Percentiles rank a stretch among this genome's conserved stretches.
Conservation (phyloP, 345 rosid genomes). For the Laguncularia racemosa region DNA sequence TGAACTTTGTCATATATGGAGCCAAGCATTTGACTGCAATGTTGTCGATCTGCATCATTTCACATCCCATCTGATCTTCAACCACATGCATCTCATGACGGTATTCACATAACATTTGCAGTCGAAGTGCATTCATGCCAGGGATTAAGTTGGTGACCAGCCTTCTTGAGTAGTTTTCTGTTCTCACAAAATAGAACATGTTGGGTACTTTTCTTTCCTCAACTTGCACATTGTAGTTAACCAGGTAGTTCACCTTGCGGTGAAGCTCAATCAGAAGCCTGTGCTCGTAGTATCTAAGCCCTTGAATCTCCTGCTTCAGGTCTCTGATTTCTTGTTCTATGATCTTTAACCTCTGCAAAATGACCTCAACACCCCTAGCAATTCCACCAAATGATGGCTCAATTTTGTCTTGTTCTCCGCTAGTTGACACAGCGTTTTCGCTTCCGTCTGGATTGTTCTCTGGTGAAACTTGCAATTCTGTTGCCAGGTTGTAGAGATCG, state of each 20-base stretch:
- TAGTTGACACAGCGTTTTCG: constrained; percentile 14
- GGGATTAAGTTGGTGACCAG: constrained; percentile 63
- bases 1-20: constrained; percentile 81
- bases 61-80: constrained; percentile 83
- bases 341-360: constrained; percentile 78
- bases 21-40: constrained; percentile 60
- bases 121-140: constrained; percentile 75
- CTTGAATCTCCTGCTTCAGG: constrained; percentile 93
- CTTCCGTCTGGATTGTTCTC: constrained; percentile 39
- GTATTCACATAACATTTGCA: constrained; percentile 89
- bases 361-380: constrained; percentile 86
- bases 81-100: constrained; percentile 90
- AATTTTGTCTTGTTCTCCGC: constrained; percentile 40
- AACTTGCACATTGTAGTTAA: constrained; percentile 73
- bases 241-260: constrained; percentile 81
- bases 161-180: constrained; percentile 84
- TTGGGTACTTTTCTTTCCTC: constrained; percentile 91
- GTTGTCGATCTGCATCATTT: constrained; percentile 85
- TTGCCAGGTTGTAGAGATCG: constrained; percentile 75
- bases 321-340: constrained; percentile 95
- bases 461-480: constrained; percentile 72
- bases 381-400: constrained; percentile 84
- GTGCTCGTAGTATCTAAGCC: constrained; percentile 84
- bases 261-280: constrained; percentile 82
- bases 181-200: constrained; percentile 74